Evolutionary conservation across 129 eudicot species (phyloP), one percentile per base, ranked within the genome.

Genomic region (Saposhnikovia divaricata): DNA sequence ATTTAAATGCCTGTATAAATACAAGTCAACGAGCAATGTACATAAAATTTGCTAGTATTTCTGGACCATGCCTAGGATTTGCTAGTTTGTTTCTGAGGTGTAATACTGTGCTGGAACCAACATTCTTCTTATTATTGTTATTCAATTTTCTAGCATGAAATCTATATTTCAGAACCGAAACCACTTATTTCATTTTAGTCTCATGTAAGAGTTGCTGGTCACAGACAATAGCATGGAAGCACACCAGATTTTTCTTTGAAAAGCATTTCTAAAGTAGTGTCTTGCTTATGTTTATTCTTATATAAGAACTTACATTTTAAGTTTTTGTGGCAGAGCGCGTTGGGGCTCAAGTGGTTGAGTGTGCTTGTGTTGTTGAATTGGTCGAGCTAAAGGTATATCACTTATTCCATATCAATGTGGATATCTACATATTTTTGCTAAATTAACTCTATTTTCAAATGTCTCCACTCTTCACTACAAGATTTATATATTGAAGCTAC

Each of bases 361-460:
- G 93, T 84, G 96, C 98, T 28, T 93, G 98, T 84, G 89, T 93
- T 70, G 88, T 93, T 80, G 98, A 93, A 71, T 81, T 93, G 87
- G 83, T 92, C 25, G 98, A 89, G 63, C 89, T 93, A 16, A 93
- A 93, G 98, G 98, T 93, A 89, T 75, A 55, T 57, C 38, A 40
- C 39, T 18, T 12, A 37, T 31, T 78, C 11, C 9, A 51, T 50
- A 21, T 11, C 16, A 16, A 38, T 19, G 72, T 31, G 21, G 6
- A n/a, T 44, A 38, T 44, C 7, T 45, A n/a, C 39, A 74, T 74
- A 40, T 40, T 40, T 5, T 40, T 40, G 6, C 47, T 23, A 40
- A 40, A 0, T 23, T 23, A n/a, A 4, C 11, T 16, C 27, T 70
- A 70, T 16, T 18, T 28, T 9, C 6, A 11, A 10, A 15, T 28